Conservation (phyloP, 2,329 filamentous ascomycete genomes). For the Cladophialophora carrionii region DNA sequence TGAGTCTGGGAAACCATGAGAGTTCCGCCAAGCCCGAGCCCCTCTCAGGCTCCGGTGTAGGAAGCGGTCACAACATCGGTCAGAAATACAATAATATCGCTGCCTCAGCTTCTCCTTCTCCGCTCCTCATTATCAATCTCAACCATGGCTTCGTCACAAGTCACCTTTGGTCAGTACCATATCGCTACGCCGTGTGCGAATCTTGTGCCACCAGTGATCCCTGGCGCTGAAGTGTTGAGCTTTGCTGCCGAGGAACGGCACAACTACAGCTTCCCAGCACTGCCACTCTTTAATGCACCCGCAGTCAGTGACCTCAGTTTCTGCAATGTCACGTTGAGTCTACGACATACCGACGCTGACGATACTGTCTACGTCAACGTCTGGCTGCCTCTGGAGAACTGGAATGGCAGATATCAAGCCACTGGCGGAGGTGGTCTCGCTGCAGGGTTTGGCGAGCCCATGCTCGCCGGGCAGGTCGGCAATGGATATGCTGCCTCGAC, state of each 20-base stretch:
- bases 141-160: slow-evolving; percentile 5
- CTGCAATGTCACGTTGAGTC: slow-evolving; percentile 43
- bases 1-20: not conserved
- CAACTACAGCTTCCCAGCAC: slow-evolving; percentile 13
- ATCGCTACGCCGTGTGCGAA: slow-evolving; percentile 19
- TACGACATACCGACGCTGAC: slow-evolving; percentile 48
- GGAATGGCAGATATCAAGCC: slow-evolving; percentile 48
- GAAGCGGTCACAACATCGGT: not conserved
- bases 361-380: slow-evolving; percentile 45
- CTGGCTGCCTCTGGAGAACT: slow-evolving; percentile 36
- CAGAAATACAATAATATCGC: not conserved
- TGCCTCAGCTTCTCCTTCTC: not conserved
- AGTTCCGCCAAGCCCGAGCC: not conserved
- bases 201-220: slow-evolving; percentile 12
- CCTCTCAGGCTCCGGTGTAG: not conserved
- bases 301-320: slow-evolving; percentile 18
- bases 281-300: slow-evolving; percentile 3
- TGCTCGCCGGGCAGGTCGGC: slow-evolving; percentile 18
- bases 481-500: slow-evolving; percentile 34
- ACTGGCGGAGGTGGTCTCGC: slow-evolving; percentile 46
- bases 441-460: slow-evolving; percentile 27
- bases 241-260: slow-evolving; percentile 15
- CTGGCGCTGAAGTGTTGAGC: slow-evolving; percentile 18
- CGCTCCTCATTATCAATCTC: not conserved
- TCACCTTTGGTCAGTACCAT: not conserved